Evolutionary conservation across 1,284 basidiomycete species (phyloP).

Genomic region (Schizophyllum amplum): DNA sequence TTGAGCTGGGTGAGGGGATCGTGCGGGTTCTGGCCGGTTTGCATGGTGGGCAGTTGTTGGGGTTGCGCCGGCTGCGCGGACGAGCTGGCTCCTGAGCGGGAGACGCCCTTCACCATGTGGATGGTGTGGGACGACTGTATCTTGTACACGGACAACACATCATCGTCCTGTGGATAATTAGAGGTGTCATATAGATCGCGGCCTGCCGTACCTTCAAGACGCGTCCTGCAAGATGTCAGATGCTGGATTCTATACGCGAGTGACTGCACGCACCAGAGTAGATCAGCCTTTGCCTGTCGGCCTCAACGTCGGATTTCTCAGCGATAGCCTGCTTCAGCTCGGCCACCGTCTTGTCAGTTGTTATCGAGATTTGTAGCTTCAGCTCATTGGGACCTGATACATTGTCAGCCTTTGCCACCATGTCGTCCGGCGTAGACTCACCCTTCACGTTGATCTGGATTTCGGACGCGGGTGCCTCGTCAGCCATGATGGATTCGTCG

Average conservation of each 20-base stretch:
- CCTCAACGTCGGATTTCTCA: conserved; percentile 75
- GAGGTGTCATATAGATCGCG: no score
- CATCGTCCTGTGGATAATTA: conserved; percentile 62
- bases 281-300: conserved; percentile 78
- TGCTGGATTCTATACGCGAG: conserved; percentile 3
- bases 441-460: conserved; percentile 75
- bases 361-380: conserved; percentile 80
- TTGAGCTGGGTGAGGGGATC: conserved; percentile 75
- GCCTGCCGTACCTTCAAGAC: conserved; percentile 53
- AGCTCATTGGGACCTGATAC: conserved; percentile 74
- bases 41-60: conserved; percentile 68
- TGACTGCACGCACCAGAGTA: conserved; percentile 63
- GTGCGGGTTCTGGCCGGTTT: conserved; percentile 74
- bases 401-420: conserved; percentile 3
- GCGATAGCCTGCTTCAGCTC: conserved; percentile 86
- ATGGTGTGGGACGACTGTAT: conserved; percentile 83
- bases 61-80: conserved; percentile 23
- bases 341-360: conserved; percentile 68
- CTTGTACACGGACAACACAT: conserved; percentile 76
- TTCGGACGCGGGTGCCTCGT: conserved; percentile 38
- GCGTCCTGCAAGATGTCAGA: conserved; percentile 35
- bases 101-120: conserved; percentile 88
- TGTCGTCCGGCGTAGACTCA: conserved; percentile 17
- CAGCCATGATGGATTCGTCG: conserved; percentile 37
- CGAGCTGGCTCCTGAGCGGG: conserved; percentile 36